Evolutionary conservation across 2,329 filamentous ascomycete genomes (phyloP), one percentile per base, ranked within the genome.

Genomic region (Venturiaceae sp.): DNA sequence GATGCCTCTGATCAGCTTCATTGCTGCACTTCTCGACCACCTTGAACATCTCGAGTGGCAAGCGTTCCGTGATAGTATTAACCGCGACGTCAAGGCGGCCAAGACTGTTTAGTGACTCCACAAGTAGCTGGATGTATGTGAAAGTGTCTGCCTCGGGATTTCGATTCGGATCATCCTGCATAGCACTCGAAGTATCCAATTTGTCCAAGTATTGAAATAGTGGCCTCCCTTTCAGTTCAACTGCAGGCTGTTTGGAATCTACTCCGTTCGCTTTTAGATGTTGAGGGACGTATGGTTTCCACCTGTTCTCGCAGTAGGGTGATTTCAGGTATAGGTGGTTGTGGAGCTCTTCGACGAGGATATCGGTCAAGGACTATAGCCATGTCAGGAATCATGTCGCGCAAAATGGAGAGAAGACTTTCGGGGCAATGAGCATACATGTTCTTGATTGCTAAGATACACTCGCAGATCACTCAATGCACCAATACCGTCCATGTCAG

Each of bases 241-340:
- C 62, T 44, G 68, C 64, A 3, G 68, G 63, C 3, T 69, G 66
- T 53, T 71, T 67, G 1, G 69, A 66, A 26, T 67, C 55, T 16
- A 67, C 30, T 55, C 53, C 66, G 6, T 60, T 69, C 9, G 68
- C 65, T 46, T 73, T 74, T 53, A 82, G 79, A 63, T 88, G 85
- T 37, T 80, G 82, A 65, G 86, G 87, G 37, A 86, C 81, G 60
- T 95, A 83, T 60, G 82, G 83, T 72, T 95, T 95, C 94, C 94
- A 99, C 64, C 94, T 81, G 69, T 96, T 90, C 69, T 96, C 91
- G 68, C 92, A 97, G 69, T 99, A 99, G 0, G 92, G 94, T 3
- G 92, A 97, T 70, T 97, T 97, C 39, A 99, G 83, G 69, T 99
- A 99, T 3, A 99, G 80, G 73, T 99, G 94, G 69, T 95, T 94